Evolutionary conservation across 2,329 filamentous ascomycete species (phyloP), one percentile per base, ranked within the genome.

Genomic region (Trichoderma afroharzianum): DNA sequence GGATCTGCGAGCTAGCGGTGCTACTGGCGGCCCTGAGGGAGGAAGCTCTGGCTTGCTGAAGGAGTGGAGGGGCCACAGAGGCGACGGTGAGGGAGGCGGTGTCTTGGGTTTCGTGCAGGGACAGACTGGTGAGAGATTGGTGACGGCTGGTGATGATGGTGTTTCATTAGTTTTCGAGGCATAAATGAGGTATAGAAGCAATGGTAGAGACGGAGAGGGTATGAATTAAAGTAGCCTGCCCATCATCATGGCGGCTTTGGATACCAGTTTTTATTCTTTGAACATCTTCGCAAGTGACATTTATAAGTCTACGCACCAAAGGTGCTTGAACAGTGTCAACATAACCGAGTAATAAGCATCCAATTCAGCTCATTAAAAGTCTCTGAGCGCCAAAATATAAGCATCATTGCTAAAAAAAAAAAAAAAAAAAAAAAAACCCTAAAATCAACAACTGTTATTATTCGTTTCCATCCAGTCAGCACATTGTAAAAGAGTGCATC

Each of bases 91-190:
- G 83, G 91, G 94, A 26, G 95, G 95, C 39, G 95, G 95, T 68
- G 91, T 98, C 9, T 82, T 98, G 76, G 95, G 92, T 0, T 99
- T 98, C 79, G 95, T 97, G 67, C 94, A 98, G 81, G 90, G 91
- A 7, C 87, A 91, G 79, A 88, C 85, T 4, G 93, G 93, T 0
- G 88, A 90, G 80, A 87, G 90, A 74, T 85, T 98, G 63, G 88
- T 97, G 5, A 98, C 96, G 6, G 96, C 94, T 2, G 96, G 96
- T 28, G 96, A 99, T 82, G 96, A 99, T 79, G 87, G 88, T 7
- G 80, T 93, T 30, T 85, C 89, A 32, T 80, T 93, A 76, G 88
- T 93, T 1, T 93, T 93, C 79, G 88, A 91, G 79, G 85, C 85
- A 55, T 87, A 80, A 76, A 28, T 58, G 64, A 55, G 4, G 24